Evolutionary conservation across 805 yeast genomes (phyloP).

Genomic region (Yueomyces sp.): DNA sequence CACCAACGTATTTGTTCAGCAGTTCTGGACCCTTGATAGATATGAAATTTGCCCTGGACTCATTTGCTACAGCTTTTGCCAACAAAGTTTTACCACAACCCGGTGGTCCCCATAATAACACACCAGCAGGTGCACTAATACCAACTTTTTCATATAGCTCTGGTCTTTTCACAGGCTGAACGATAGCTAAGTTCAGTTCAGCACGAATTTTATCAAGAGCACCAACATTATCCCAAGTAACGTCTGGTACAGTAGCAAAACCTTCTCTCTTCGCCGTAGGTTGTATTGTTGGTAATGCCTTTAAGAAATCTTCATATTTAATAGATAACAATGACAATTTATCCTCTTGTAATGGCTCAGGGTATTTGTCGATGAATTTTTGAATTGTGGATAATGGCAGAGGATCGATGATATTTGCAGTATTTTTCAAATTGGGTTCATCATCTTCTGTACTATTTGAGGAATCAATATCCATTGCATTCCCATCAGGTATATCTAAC

Average conservation of each 20-base stretch:
- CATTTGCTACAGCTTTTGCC: slow-evolving; percentile 97
- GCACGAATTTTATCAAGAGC: slow-evolving; percentile 70
- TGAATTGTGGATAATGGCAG: slow-evolving; percentile 51
- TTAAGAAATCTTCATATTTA: slow-evolving; percentile 62
- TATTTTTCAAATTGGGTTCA: slow-evolving; percentile 16
- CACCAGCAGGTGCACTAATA: slow-evolving; percentile 94
- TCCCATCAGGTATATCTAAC: neutral
- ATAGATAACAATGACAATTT: slow-evolving; percentile 70
- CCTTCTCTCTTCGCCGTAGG: slow-evolving; percentile 98
- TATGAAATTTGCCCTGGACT: slow-evolving; percentile 89
- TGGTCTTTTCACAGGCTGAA: slow-evolving; percentile 89
- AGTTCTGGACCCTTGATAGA: slow-evolving; percentile 94
- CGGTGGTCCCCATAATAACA: slow-evolving; percentile 97
- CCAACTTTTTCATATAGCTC: slow-evolving; percentile 84
- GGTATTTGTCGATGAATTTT: slow-evolving; percentile 58
- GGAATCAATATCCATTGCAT: slow-evolving; percentile 22
- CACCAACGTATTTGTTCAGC: slow-evolving; percentile 91
- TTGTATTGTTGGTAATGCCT: slow-evolving; percentile 84
- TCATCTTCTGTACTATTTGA: slow-evolving; percentile 1
- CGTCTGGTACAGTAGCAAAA: slow-evolving; percentile 96
- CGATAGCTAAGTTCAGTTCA: slow-evolving; percentile 93
- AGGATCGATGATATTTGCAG: slow-evolving; percentile 24
- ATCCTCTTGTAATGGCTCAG: slow-evolving; percentile 61
- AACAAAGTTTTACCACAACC: slow-evolving; percentile 96
- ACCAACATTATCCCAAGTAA: slow-evolving; percentile 90